Percentiles rank a stretch among this genome's conserved stretches.
Conservation (phyloP, 805 yeast genomes). For the Zygosaccharomyces bisporus region DNA sequence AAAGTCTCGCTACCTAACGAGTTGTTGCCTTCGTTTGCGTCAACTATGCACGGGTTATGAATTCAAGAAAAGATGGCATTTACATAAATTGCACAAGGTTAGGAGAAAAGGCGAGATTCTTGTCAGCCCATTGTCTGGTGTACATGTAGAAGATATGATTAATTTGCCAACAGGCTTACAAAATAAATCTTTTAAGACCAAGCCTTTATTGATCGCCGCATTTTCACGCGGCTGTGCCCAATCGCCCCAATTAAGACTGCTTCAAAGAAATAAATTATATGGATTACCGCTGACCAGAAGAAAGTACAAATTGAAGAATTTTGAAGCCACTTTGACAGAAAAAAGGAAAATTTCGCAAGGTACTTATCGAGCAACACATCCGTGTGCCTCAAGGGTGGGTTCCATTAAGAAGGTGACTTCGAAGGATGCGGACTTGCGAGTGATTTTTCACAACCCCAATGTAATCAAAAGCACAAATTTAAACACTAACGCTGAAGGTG, state of each 20-base stretch:
- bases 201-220: constrained; percentile 32
- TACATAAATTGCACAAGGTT: constrained; percentile 23
- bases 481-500: neutral
- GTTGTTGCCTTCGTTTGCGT: constrained; percentile 16
- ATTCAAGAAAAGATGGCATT: constrained; percentile 25
- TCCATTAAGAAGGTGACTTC: constrained; percentile 23
- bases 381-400: constrained; percentile 26
- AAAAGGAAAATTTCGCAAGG: neutral
- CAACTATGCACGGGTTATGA: constrained; percentile 18
- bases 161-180: constrained; percentile 24
- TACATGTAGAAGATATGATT: constrained; percentile 27
- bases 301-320: constrained; percentile 26
- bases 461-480: constrained; percentile 23
- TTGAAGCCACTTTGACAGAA: constrained; percentile 14
- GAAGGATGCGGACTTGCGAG: constrained; percentile 31
- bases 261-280: constrained; percentile 25
- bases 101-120: constrained; percentile 9
- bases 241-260: constrained; percentile 27
- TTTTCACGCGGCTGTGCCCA: constrained; percentile 29
- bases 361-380: constrained; percentile 5
- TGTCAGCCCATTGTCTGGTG: constrained; percentile 19
- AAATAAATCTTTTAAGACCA: constrained; percentile 17
- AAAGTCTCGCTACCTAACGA: constrained; percentile 19
- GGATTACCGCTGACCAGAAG: constrained; percentile 26
- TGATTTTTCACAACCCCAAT: constrained; percentile 30